phyloP scores from a whole-genome alignment of 352 stramenopile genomes.

The Phytophthora pluvialis region DNA sequence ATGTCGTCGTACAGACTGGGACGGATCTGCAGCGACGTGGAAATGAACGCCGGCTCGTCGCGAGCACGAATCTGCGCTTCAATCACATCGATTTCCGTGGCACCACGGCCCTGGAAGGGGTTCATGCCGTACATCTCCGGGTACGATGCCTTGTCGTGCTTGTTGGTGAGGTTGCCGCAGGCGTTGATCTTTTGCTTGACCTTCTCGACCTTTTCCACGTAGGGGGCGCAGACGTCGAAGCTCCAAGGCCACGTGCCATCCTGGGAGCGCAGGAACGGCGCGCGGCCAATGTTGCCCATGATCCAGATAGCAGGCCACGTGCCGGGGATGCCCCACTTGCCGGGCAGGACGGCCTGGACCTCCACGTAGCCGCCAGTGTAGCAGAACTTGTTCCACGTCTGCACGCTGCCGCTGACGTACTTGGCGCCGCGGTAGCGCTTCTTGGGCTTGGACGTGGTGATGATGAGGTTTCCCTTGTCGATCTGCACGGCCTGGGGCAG shows the following conservation, averaged over 20 bases:
- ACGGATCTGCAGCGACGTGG: constrained; percentile 94
- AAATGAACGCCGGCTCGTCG: constrained; percentile 91
- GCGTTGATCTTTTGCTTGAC: constrained; percentile 94
- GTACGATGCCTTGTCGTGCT: constrained; percentile 87
- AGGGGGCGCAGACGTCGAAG: constrained; percentile 92
- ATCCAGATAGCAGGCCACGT: constrained; percentile 98
- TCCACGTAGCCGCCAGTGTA: constrained; percentile 98
- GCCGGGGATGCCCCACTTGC: constrained; percentile 93
- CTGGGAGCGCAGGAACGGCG: constrained; percentile 93
- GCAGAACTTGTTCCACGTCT: constrained; percentile 99
- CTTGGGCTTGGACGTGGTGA: constrained; percentile 89
- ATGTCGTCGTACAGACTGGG: constrained; percentile 74
- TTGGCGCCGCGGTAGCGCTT: constrained; percentile 74
- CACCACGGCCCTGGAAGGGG: constrained; percentile 90
- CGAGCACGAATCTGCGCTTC: constrained; percentile 86
- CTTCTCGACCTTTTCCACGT: constrained; percentile 89
- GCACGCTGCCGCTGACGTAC: constrained; percentile 94
- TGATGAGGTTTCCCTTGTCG: constrained; percentile 94
- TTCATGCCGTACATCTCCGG: constrained; percentile 93
- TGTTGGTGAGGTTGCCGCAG: constrained; percentile 94
- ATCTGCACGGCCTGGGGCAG: constrained; percentile 92
- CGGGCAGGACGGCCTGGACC: constrained; percentile 93
- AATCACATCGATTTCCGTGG: constrained; percentile 98
- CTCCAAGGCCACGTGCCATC: constrained; percentile 98
- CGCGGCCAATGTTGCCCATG: constrained; percentile 97